These are phyloP conservation scores for Gossypium trilobum DNA, from an alignment of 441 rosid genomes.

Conservation along the genomic window DNA sequence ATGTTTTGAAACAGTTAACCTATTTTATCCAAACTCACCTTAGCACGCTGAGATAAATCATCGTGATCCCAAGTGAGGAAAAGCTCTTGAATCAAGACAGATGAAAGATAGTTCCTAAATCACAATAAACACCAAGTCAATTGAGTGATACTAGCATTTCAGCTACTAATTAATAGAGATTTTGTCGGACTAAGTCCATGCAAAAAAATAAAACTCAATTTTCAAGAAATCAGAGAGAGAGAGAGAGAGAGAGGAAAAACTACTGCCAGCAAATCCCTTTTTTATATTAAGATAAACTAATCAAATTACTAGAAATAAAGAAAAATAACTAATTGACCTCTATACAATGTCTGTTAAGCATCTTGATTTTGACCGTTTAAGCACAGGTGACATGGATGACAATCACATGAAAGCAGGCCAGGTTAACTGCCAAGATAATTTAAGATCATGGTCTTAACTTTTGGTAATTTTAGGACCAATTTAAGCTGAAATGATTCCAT, in stretches of 20 bases:
- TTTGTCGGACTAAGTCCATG: not conserved
- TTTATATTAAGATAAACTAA: not conserved
- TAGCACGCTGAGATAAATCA: conserved; percentile 84
- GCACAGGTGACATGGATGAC: not conserved
- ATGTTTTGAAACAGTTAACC: not conserved
- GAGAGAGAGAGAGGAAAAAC: not conserved
- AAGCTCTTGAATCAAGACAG: conserved; percentile 89
- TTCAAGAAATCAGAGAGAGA: not conserved
- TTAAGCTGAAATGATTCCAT: not conserved
- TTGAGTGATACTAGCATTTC: conserved; percentile 6
- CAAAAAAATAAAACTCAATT: not conserved
- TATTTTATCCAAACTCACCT: conserved; percentile 38
- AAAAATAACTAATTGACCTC: not conserved
- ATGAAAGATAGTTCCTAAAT: conserved; percentile 94
- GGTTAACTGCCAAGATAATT: not conserved
- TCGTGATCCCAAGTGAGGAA: conserved; percentile 98
- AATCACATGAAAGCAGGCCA: not conserved
- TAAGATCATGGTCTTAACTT: not conserved
- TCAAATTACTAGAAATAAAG: not conserved
- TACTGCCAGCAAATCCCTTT: not conserved
- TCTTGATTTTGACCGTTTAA: not conserved
- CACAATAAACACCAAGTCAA: conserved; percentile 25
- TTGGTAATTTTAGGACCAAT: not conserved
- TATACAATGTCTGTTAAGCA: not conserved
- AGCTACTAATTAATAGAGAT: not conserved